Conservation (phyloP, 495 filamentous ascomycete genomes). For the Pseudevernia furfuracea region DNA sequence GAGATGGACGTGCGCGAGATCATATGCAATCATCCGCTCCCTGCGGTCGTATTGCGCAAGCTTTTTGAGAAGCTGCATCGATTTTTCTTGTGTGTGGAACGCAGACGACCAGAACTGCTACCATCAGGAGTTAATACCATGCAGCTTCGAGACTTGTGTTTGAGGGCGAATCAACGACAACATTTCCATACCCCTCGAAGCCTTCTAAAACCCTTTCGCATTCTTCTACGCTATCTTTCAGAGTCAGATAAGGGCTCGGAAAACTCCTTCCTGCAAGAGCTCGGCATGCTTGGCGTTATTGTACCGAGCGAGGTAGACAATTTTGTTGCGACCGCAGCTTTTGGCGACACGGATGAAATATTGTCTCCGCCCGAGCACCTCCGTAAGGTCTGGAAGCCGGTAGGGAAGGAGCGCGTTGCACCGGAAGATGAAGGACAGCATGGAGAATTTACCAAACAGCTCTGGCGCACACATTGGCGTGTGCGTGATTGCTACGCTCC, state of each 20-base stretch:
- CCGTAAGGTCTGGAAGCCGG: constrained; percentile 11
- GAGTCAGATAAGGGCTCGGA: neutral
- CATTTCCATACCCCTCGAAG: constrained; percentile 12
- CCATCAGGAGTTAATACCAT: neutral
- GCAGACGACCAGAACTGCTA: neutral
- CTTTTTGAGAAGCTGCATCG: neutral
- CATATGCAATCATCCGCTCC: neutral
- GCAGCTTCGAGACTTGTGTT: neutral
- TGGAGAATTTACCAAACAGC: constrained; percentile 5
- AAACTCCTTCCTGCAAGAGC: constrained; percentile 6
- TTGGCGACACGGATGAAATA: constrained; percentile 14
- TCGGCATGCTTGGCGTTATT: constrained; percentile 5
- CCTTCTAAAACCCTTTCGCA: constrained; percentile 1
- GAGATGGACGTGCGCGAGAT: neutral
- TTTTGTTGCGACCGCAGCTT: constrained; percentile 8
- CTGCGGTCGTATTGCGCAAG: neutral
- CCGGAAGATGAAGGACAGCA: constrained; percentile 5
- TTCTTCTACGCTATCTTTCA: constrained; percentile 7
- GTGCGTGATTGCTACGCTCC: neutral
- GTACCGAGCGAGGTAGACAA: neutral
- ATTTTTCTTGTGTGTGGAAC: neutral
- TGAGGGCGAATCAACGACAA: constrained; percentile 4
- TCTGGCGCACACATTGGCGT: constrained; percentile 10
- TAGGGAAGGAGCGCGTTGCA: constrained; percentile 5
- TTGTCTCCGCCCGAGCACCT: constrained; percentile 12